Evolutionary conservation across 805 yeast species (phyloP).

Genomic region (Wickerhamomyces xylosicus): DNA sequence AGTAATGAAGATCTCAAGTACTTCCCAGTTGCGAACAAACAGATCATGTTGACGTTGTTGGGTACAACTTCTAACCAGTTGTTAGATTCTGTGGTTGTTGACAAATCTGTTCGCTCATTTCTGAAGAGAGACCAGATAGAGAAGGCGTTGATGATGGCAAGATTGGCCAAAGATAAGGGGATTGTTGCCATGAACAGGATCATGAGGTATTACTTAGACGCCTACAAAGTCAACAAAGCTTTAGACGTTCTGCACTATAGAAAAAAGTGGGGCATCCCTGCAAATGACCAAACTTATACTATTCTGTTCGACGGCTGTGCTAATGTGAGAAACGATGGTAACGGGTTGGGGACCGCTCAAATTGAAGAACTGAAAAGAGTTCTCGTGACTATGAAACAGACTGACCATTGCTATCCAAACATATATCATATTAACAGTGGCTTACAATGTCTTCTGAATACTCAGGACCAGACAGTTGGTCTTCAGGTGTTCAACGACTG

Average conservation of each 20-base stretch:
- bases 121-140: constrained; percentile 36
- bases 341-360: constrained; percentile 23
- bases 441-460: constrained; percentile 31
- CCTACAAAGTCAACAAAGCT: constrained; percentile 34
- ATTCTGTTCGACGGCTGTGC: constrained; percentile 37
- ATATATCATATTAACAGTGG: constrained; percentile 36
- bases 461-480: constrained; percentile 23
- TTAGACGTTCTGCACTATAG: constrained; percentile 41
- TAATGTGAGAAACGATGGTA: constrained; percentile 14
- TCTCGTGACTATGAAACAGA: constrained; percentile 17
- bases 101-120: constrained; percentile 41
- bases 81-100: constrained; percentile 46
- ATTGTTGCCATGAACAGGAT: constrained; percentile 56
- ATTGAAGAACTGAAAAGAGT: constrained; percentile 25
- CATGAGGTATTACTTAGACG: constrained; percentile 35
- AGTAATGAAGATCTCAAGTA: constrained; percentile 23
- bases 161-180: constrained; percentile 38
- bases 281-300: constrained; percentile 38
- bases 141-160: constrained; percentile 44
- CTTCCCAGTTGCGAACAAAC: constrained; percentile 27
- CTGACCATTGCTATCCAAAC: constrained; percentile 23
- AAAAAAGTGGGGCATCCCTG: constrained; percentile 50
- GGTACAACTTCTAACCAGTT: constrained; percentile 52
- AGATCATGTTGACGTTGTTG: constrained; percentile 40
- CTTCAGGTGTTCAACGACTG: constrained; percentile 27